Conservation (phyloP, 169 alveolate species). For the Perkinsus chesapeaki region DNA sequence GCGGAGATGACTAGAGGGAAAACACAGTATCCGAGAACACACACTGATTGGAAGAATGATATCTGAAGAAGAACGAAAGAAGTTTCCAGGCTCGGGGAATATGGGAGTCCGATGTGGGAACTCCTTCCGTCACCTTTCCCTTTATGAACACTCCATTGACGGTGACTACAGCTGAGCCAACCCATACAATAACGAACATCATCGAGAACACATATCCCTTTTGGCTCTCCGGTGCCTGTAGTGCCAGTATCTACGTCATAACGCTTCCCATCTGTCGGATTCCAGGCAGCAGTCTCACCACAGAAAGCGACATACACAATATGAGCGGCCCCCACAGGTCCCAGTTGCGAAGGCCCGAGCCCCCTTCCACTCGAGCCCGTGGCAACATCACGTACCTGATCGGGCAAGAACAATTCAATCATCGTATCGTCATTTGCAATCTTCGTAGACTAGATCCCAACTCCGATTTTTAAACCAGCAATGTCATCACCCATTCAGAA, state of each 20-base stretch:
- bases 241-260: background rate
- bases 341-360: background rate
- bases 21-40: constrained; percentile 31
- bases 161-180: background rate
- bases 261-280: background rate
- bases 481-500: no score
- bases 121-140: background rate
- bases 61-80: background rate
- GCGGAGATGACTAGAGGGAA: constrained; percentile 24
- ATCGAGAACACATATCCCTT: background rate
- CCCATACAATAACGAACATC: constrained; percentile 7
- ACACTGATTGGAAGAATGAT: constrained; percentile 23
- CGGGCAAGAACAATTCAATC: background rate
- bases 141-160: background rate
- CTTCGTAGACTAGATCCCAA: no score
- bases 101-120: no score
- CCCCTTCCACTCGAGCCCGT: constrained; percentile 1
- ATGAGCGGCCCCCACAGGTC: background rate
- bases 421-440: no score
- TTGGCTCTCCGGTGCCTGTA: constrained; percentile 3
- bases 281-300: background rate
- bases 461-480: no score
- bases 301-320: background rate
- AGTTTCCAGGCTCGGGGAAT: no score
- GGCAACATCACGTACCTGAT: constrained; percentile 12